Evolutionary conservation across 345 rosid genomes (phyloP), one percentile per base, ranked within the genome.

Genomic region (Citrus hindsii): DNA sequence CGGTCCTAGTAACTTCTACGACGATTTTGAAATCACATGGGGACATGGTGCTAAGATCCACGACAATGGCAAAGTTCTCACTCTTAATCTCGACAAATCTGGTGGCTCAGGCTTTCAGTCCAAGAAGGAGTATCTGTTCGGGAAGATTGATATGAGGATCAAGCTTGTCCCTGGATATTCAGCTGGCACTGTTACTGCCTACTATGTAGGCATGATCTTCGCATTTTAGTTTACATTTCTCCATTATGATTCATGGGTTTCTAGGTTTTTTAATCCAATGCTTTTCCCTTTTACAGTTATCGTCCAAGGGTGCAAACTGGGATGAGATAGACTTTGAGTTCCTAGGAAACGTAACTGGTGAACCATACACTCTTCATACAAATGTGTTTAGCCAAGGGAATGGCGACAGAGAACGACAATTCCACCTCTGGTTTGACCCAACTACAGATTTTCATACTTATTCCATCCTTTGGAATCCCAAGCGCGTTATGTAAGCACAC

Each of bases 281-380:
- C 9, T 22, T 42, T 25, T 1, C 4, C 38, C 35, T 33, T 4
- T 35, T 79, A 81, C 87, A 92, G 96, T 71, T 93, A 48, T 85
- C 85, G 24, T 91, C 97, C 0, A 70, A 73, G 35, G 95, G 93
- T 13, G 76, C 85, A 71, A 64, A 84, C 7, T 88, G 91, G 88
- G 97, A 92, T 76, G 94, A 92, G 78, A 89, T 93, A 24, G 94
- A 90, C 73, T 87, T 93, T 55, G 98, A 91, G 79, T 93, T 93
- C 85, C 73, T 91, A 55, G 96, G 98, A 51, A 93, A 93, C 76
- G 64, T 87, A 56, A 90, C 84, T 16, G 93, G 93, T 53, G 84
- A 88, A 3, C 97, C 97, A 46, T 91, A 91, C 64, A 82, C 74
- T 30, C 82, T 91, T 62, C 97, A 93, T 69, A 92, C 93, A 5